Percentiles rank a stretch among this genome's conserved stretches.
These are phyloP conservation scores for Austroboletus olivaceoglutinosus DNA, from an alignment of 1,284 basidiomycete species.

Conservation along the genomic window DNA sequence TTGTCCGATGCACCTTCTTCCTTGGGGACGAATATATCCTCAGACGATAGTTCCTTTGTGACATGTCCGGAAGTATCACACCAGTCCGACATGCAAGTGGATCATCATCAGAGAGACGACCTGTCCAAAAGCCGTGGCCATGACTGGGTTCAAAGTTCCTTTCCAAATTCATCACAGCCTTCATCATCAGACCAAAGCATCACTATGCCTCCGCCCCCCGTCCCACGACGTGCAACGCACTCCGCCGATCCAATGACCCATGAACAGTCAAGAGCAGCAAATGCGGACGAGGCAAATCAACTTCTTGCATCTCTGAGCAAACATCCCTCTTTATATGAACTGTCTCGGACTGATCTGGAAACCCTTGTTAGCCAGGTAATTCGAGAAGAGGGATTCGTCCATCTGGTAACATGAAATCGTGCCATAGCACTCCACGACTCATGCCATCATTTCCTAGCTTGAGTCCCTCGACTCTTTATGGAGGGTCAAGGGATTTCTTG, in stretches of 20 bases:
- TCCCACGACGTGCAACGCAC: conserved; percentile 11
- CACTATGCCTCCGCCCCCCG: conserved; percentile 30
- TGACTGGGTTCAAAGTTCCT: conserved; percentile 17
- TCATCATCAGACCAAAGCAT: conserved; percentile 23
- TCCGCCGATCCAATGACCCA: conserved; percentile 2
- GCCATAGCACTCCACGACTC: conserved; percentile 12
- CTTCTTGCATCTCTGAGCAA: conserved; percentile 41
- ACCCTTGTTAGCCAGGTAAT: conserved; percentile 50
- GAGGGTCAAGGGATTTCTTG: conserved; percentile 39
- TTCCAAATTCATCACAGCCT: conserved; percentile 35
- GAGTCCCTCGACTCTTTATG: conserved; percentile 40
- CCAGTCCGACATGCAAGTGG: conserved; percentile 1
- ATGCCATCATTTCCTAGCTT: conserved; percentile 33
- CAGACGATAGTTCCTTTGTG: conserved; percentile 30
- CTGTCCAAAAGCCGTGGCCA: conserved; percentile 1
- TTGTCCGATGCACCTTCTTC: conserved; percentile 11
- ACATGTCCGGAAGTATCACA: conserved; percentile 31
- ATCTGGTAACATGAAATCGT: conserved; percentile 38
- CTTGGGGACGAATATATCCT: conserved; percentile 16
- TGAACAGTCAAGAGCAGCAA: conserved; percentile 1
- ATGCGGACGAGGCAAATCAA: conserved; percentile 14
- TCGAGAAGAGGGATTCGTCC: conserved; percentile 55
- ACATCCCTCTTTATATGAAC: conserved; percentile 43
- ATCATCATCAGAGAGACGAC: conserved; percentile 1
- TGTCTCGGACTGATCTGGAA: conserved; percentile 48